Evolutionary conservation across 169 alveolate species (phyloP).

Genomic region (Plasmodium malariae): DNA sequence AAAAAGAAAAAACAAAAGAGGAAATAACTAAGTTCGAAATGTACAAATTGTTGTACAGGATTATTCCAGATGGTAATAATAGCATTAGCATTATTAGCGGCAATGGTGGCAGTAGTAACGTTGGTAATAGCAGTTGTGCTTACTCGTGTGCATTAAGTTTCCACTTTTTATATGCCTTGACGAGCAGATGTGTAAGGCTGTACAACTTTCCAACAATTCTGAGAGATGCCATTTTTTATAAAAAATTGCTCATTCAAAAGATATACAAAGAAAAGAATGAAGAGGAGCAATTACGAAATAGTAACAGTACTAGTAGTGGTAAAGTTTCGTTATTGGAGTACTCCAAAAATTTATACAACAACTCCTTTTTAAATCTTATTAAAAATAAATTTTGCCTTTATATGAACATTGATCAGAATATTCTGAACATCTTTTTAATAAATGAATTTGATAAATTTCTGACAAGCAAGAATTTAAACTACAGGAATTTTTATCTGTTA

Average conservation of each 20-base stretch:
- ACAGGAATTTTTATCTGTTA: constrained; percentile 9
- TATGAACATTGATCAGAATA: constrained; percentile 37
- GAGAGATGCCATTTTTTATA: constrained; percentile 11
- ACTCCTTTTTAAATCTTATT: constrained; percentile 6
- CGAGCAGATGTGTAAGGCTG: constrained; percentile 8
- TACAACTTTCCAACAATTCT: constrained; percentile 15
- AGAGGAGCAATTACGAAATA: neutral
- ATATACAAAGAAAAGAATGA: neutral
- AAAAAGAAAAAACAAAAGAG: too few species aligned
- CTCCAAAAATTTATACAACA: constrained; percentile 19
- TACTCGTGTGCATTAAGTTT: constrained; percentile 14
- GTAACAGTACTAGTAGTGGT: too few species aligned
- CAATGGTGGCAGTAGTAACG: too few species aligned
- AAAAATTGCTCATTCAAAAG: constrained; percentile 6
- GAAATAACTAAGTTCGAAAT: too few species aligned
- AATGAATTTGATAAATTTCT: constrained; percentile 43
- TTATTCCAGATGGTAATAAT: neutral
- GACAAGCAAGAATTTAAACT: constrained; percentile 15
- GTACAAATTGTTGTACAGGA: too few species aligned
- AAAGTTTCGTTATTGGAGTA: neutral
- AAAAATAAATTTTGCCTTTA: constrained; percentile 31
- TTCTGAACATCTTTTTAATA: constrained; percentile 11
- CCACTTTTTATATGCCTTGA: constrained; percentile 17
- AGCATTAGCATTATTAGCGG: neutral
- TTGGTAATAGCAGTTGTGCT: too few species aligned